Evolutionary conservation across 108 stramenopile genomes (phyloP).

Genomic region (Skeletonema marinoi): DNA sequence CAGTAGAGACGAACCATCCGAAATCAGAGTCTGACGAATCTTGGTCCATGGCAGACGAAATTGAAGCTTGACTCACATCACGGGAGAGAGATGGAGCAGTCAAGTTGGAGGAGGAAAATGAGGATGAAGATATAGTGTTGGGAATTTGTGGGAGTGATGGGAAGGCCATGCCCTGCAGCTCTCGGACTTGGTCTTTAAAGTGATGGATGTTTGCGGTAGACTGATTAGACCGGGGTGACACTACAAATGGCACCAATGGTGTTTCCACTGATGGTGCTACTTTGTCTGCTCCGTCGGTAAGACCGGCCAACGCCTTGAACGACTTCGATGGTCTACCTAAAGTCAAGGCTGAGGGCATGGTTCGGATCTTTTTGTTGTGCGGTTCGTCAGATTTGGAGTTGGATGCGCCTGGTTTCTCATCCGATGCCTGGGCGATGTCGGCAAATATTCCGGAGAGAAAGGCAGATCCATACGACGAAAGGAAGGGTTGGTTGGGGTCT

Average conservation of each 20-base stretch:
- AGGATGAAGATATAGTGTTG: slow-evolving; percentile 25
- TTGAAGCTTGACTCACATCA: slow-evolving; percentile 1
- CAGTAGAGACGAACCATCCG: slow-evolving; percentile 47
- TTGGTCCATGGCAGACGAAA: not conserved
- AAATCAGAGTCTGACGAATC: slow-evolving; percentile 9
- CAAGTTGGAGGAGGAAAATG: slow-evolving; percentile 22
- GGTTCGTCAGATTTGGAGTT: slow-evolving; percentile 10
- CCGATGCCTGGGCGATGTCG: slow-evolving; percentile 37
- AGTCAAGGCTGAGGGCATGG: slow-evolving; percentile 11
- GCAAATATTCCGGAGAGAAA: slow-evolving; percentile 50
- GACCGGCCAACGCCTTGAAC: slow-evolving; percentile 7
- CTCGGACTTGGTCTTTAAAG: slow-evolving; percentile 37
- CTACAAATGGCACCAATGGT: slow-evolving; percentile 17
- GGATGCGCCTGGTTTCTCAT: slow-evolving; percentile 2
- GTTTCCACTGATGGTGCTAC: not conserved
- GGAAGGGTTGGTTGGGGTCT: slow-evolving; percentile 18
- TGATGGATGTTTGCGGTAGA: slow-evolving; percentile 30
- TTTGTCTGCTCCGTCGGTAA: slow-evolving; percentile 13
- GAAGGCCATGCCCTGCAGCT: slow-evolving; percentile 41
- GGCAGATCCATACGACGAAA: slow-evolving; percentile 44
- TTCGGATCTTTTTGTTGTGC: slow-evolving; percentile 28
- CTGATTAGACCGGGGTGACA: slow-evolving; percentile 33
- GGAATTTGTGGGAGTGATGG: slow-evolving; percentile 36
- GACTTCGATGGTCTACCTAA: slow-evolving; percentile 24
- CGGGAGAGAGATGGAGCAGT: slow-evolving; percentile 11